phyloP scores from a whole-genome alignment of 1,284 basidiomycete species.

The Ustilago bromivora region DNA sequence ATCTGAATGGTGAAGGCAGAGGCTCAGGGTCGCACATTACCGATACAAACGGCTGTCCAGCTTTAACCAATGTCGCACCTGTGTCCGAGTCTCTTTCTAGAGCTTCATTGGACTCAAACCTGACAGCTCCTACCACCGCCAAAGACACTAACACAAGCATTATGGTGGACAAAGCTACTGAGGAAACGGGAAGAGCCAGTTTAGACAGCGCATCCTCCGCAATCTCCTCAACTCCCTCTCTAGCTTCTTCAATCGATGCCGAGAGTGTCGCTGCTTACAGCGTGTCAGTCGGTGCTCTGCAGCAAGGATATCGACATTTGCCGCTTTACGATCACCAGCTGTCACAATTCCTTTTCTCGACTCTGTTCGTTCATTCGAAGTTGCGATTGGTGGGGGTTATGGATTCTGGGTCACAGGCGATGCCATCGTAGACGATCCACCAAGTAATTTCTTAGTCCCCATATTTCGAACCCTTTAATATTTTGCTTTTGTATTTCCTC shows the following conservation, averaged over 20 bases:
- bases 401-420: conserved; percentile 12
- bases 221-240: conserved; percentile 22
- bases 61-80: neutral
- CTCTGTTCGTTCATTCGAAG: conserved; percentile 61
- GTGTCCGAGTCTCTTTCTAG: conserved; percentile 10
- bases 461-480: neutral
- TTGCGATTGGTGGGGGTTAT: conserved; percentile 48
- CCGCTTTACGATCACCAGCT: conserved; percentile 65
- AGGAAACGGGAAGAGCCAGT: neutral
- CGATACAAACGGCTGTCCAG: neutral
- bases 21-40: neutral
- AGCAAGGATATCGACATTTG: conserved; percentile 64
- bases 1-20: conserved; percentile 8
- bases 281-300: conserved; percentile 47
- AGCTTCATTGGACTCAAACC: conserved; percentile 1
- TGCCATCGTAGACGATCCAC: neutral
- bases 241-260: conserved; percentile 38
- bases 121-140: neutral
- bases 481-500: neutral
- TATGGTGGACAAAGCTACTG: neutral
- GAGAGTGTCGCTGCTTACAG: conserved; percentile 50
- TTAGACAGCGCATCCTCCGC: conserved; percentile 21
- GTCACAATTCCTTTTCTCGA: conserved; percentile 63
- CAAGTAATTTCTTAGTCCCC: neutral
- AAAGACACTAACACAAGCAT: conserved; percentile 9